Conservation (phyloP, 2,329 filamentous ascomycete genomes). For the Helotiales sp. region DNA sequence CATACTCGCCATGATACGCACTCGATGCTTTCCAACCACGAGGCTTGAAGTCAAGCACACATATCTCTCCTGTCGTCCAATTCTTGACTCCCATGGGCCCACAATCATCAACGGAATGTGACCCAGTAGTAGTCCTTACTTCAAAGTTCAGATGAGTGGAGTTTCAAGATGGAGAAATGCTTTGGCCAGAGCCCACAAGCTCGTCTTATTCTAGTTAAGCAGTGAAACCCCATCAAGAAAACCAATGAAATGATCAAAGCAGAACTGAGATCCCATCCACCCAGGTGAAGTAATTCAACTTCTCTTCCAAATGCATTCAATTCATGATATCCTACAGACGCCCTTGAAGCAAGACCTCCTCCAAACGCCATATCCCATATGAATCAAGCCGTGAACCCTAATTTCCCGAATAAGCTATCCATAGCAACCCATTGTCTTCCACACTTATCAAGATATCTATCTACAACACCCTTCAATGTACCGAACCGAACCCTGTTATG, state of each 20-base stretch:
- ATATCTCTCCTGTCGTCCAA: neutral
- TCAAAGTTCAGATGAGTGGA: too few species aligned
- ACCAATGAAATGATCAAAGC: neutral
- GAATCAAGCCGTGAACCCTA: slow-evolving; percentile 48
- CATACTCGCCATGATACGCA: neutral
- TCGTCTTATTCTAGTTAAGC: too few species aligned
- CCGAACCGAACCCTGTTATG: slow-evolving; percentile 80
- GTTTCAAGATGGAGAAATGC: too few species aligned
- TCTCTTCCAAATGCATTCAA: slow-evolving; percentile 8
- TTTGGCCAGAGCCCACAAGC: too few species aligned
- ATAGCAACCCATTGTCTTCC: slow-evolving; percentile 92
- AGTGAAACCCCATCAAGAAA: neutral
- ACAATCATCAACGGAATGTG: neutral
- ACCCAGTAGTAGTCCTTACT: neutral
- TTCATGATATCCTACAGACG: slow-evolving; percentile 27
- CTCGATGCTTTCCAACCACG: neutral
- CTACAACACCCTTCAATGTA: slow-evolving; percentile 74
- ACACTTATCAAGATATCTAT: slow-evolving; percentile 84
- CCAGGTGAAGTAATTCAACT: neutral
- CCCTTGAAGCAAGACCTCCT: slow-evolving; percentile 9
- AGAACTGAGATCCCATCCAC: neutral
- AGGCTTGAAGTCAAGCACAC: too few species aligned
- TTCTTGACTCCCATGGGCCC: neutral
- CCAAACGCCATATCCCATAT: slow-evolving; percentile 7
- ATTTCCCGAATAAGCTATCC: slow-evolving; percentile 78